Evolutionary conservation across 495 filamentous ascomycete genomes (phyloP).

Genomic region (Podospora anserina): DNA sequence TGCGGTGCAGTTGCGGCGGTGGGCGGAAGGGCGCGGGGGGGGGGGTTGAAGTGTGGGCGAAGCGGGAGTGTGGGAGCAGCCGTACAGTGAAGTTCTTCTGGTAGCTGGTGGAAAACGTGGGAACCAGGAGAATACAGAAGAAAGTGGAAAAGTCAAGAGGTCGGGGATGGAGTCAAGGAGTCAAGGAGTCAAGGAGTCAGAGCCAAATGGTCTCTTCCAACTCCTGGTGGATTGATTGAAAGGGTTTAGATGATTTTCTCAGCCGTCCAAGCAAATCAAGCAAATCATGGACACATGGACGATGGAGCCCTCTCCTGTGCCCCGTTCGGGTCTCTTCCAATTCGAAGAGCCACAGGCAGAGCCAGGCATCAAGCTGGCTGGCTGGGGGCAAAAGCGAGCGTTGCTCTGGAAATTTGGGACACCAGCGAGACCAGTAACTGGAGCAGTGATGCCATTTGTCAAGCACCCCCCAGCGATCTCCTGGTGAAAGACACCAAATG

Average conservation of each 20-base stretch:
- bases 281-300: conserved; percentile 5
- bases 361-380: conserved; percentile 33
- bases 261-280: conserved; percentile 3
- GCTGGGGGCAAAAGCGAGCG: conserved; percentile 24
- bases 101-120: conserved; percentile 7
- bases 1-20: background rate
- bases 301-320: background rate
- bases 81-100: background rate
- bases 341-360: background rate
- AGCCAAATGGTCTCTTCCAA: conserved; percentile 16
- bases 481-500: conserved; percentile 1
- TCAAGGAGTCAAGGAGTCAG: conserved; percentile 15
- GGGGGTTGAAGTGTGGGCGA: conserved; percentile 11
- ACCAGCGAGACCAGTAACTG: conserved; percentile 4
- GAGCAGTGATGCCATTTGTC: conserved; percentile 24
- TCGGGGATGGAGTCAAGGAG: conserved; percentile 21
- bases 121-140: conserved; percentile 5
- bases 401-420: conserved; percentile 30
- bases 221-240: conserved; percentile 26
- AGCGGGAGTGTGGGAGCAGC: conserved; percentile 3
- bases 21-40: background rate
- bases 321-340: background rate
- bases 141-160: conserved; percentile 17
- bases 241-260: conserved; percentile 30
- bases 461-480: background rate